Conservation (phyloP, 345 rosid species). For the Gossypium mustelinum region DNA sequence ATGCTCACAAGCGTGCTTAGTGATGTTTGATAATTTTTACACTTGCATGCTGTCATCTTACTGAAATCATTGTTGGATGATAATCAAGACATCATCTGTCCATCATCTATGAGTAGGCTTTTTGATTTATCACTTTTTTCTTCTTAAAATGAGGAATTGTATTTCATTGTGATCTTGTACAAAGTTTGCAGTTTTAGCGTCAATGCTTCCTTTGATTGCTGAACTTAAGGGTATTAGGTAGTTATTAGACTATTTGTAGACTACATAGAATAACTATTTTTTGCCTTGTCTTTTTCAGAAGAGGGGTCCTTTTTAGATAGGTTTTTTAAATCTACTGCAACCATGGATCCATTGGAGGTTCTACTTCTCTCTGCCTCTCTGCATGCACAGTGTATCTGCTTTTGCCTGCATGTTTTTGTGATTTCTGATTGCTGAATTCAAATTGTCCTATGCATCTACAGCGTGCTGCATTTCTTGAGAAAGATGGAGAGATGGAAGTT, state of each 20-base stretch:
- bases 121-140: background rate
- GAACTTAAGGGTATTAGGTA: background rate
- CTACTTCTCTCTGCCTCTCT: conserved; percentile 10
- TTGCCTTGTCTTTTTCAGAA: conserved; percentile 40
- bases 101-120: background rate
- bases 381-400: background rate
- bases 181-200: background rate
- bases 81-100: background rate
- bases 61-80: background rate
- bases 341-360: conserved; percentile 77
- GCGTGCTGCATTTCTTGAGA: conserved; percentile 86
- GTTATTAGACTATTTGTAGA: background rate
- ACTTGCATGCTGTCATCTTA: background rate
- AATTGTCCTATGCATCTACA: conserved; percentile 18
- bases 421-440: conserved; percentile 6
- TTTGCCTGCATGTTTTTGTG: conserved; percentile 13
- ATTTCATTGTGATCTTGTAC: background rate
- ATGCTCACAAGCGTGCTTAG: background rate
- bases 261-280: background rate
- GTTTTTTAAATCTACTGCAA: conserved; percentile 70
- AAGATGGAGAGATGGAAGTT: conserved; percentile 74
- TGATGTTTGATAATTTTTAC: background rate
- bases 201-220: background rate
- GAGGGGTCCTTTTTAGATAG: conserved; percentile 80
- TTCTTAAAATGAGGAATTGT: background rate